Conservation (phyloP, 306 rosid genomes). For the Pterocarpus santalinus region DNA sequence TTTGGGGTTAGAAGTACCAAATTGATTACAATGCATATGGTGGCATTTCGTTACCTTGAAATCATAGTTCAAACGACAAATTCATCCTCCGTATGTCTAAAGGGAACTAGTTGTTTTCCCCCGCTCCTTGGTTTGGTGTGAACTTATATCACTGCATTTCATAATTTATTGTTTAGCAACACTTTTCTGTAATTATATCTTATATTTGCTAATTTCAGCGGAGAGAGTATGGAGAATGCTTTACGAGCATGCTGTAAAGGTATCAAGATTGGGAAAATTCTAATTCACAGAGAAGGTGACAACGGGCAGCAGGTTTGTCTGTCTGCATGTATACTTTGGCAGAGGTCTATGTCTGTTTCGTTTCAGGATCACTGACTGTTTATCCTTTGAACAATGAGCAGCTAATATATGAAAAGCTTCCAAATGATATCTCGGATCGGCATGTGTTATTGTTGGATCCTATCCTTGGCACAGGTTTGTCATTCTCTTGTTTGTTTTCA, state of each 20-base stretch:
- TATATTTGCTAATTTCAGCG: conserved; percentile 62
- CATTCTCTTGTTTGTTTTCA: conserved; percentile 3
- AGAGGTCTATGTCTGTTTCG: conserved; percentile 6
- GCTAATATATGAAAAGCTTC: conserved; percentile 95
- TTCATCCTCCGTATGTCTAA: too few relatives aligned
- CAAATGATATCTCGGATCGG: conserved; percentile 94
- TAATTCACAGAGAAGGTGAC: conserved; percentile 98
- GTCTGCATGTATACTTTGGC: conserved; percentile 32
- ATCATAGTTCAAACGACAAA: not conserved
- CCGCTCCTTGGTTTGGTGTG: not conserved
- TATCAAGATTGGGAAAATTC: conserved; percentile 98
- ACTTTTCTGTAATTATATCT: conserved; percentile 13
- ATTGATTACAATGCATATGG: conserved; percentile 4
- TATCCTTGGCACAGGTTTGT: conserved; percentile 95
- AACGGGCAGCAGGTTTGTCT: conserved; percentile 92
- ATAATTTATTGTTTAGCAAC: conserved; percentile 11
- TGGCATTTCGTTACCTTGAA: not conserved
- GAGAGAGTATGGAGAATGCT: conserved; percentile 99
- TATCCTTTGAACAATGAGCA: conserved; percentile 52
- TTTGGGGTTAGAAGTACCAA: conserved; percentile 11
- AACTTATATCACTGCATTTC: not conserved
- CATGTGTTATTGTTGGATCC: conserved; percentile 97
- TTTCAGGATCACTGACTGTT: conserved; percentile 24
- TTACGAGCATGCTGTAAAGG: conserved; percentile 98
- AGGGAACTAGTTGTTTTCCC: not conserved